Evolutionary conservation across 2,329 filamentous ascomycete genomes (phyloP).

Genomic region (Exutisphaerella laricina): DNA sequence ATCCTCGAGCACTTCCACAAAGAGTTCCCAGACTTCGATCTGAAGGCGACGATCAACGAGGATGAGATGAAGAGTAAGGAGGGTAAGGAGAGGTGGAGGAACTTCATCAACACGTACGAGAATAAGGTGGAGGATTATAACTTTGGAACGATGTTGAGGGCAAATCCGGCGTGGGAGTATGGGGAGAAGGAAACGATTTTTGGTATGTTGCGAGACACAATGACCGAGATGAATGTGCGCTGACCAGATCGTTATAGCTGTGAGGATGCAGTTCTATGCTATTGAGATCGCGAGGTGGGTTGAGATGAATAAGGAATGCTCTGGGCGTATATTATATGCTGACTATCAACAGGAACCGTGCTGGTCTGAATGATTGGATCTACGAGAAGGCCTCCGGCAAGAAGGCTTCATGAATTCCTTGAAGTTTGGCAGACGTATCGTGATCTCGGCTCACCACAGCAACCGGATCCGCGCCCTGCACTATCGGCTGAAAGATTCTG

Average conservation of each 20-base stretch:
- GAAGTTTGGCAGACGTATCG: no score
- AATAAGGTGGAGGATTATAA: conserved; percentile 96
- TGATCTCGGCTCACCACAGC: no score
- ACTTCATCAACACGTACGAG: conserved; percentile 90
- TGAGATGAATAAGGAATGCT: no score
- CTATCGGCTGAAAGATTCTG: no score
- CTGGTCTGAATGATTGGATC: conserved; percentile 93
- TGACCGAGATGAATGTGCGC: not conserved
- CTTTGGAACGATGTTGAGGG: conserved; percentile 89
- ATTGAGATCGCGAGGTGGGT: conserved; percentile 65
- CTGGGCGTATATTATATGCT: no score
- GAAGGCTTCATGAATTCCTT: not conserved
- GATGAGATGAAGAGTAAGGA: conserved; percentile 96
- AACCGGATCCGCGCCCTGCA: no score
- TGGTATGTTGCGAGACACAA: conserved; percentile 44
- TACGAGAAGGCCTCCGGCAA: conserved; percentile 63
- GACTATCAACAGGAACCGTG: conserved; percentile 58
- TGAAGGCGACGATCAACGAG: conserved; percentile 73
- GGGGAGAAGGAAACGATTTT: conserved; percentile 88
- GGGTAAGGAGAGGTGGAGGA: conserved; percentile 91
- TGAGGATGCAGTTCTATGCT: conserved; percentile 79
- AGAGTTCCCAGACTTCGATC: conserved; percentile 91
- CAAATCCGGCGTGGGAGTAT: conserved; percentile 75
- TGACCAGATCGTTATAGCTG: conserved; percentile 39
- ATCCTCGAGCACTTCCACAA: conserved; percentile 83